phyloP scores from a whole-genome alignment of 2,329 filamentous ascomycete species.

The Scytalidium lignicola region DNA sequence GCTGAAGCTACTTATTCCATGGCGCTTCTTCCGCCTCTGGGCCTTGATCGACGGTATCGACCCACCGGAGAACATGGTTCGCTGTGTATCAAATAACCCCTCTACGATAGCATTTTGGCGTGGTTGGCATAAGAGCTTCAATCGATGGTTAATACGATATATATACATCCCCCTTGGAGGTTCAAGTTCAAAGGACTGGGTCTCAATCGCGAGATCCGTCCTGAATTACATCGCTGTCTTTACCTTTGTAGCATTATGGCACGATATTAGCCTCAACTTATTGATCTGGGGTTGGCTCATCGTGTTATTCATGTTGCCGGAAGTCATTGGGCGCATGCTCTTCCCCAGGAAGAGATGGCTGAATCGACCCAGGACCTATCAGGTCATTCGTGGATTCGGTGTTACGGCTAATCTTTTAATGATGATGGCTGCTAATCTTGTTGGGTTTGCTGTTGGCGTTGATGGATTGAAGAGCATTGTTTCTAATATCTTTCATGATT shows the following conservation, averaged over 20 bases:
- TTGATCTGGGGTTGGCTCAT: conserved; percentile 97
- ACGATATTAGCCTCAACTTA: conserved; percentile 87
- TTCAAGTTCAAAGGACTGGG: conserved; percentile 41
- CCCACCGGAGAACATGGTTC: conserved; percentile 96
- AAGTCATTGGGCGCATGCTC: conserved; percentile 64
- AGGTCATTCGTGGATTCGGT: conserved; percentile 74
- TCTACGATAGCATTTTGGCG: conserved; percentile 91
- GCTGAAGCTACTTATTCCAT: conserved; percentile 93
- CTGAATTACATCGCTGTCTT: conserved; percentile 81
- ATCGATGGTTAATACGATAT: conserved; percentile 91
- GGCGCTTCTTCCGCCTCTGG: conserved; percentile 99
- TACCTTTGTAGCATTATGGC: conserved; percentile 96
- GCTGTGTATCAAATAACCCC: conserved; percentile 94
- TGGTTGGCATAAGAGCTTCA: conserved; percentile 91
- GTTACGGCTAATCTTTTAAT: conserved; percentile 81
- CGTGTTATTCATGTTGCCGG: conserved; percentile 87
- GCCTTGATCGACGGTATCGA: conserved; percentile 84
- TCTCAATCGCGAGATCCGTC: conserved; percentile 52
- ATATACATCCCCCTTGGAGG: conserved; percentile 91
- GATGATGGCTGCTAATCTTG: conserved; percentile 94
- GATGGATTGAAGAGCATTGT: conserved; percentile 80
- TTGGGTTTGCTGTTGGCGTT: conserved; percentile 88
- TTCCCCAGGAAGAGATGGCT: conserved; percentile 71
- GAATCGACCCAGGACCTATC: conserved; percentile 63
- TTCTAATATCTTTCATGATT: conserved; percentile 68